These are phyloP conservation scores for Alliaria petiolata DNA, from an alignment of 345 rosid genomes.

Conservation along the genomic window DNA sequence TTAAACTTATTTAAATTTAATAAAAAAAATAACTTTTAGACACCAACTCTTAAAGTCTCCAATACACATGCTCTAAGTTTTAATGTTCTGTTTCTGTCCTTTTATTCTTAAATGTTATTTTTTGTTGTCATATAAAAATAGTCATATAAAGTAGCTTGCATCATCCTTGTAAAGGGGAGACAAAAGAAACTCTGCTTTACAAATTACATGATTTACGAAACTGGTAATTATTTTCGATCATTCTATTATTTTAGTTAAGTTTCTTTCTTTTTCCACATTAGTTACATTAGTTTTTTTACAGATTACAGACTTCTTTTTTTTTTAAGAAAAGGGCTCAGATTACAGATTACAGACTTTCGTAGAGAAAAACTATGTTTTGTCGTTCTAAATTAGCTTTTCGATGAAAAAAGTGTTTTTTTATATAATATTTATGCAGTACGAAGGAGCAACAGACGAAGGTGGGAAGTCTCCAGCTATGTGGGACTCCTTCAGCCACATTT, in stretches of 20 bases:
- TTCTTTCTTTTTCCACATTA: not conserved
- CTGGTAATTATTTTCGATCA: not conserved
- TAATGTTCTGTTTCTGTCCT: not conserved
- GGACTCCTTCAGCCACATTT: constrained; percentile 35
- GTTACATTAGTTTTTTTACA: not conserved
- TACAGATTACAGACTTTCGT: too few relatives aligned
- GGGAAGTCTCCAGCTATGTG: constrained; percentile 35
- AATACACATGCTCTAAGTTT: too few relatives aligned
- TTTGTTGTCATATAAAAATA: not conserved
- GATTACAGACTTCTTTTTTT: too few relatives aligned
- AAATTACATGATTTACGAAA: not conserved
- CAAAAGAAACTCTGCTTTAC: not conserved
- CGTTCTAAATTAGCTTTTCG: not conserved
- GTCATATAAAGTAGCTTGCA: not conserved
- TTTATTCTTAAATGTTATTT: too few relatives aligned
- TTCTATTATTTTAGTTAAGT: not conserved
- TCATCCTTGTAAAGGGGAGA: not conserved
- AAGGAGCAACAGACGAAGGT: constrained; percentile 36
- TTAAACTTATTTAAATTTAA: too few relatives aligned
- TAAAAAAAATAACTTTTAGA: too few relatives aligned
- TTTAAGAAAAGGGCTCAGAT: too few relatives aligned
- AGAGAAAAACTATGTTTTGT: not conserved
- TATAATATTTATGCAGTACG: constrained; percentile 25
- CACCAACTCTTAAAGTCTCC: too few relatives aligned
- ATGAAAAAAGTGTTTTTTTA: not conserved